phyloP scores from a whole-genome alignment of 805 yeast species.

The Kluyveromyces nonfermentans region DNA sequence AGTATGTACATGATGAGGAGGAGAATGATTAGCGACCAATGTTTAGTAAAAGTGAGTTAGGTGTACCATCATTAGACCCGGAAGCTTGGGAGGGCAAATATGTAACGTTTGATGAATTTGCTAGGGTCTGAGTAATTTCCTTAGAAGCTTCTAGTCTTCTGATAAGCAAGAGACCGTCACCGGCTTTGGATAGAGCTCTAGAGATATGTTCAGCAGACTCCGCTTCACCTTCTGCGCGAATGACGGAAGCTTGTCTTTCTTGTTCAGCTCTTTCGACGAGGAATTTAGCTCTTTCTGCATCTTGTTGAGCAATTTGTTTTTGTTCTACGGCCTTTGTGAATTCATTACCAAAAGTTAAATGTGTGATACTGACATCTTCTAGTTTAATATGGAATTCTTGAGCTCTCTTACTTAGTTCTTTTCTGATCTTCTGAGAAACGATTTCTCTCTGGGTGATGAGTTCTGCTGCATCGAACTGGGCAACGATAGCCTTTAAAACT shows the following conservation, averaged over 20 bases:
- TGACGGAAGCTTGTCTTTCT: conserved; percentile 88
- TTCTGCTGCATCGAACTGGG: conserved; percentile 94
- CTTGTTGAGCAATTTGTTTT: conserved; percentile 98
- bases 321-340: conserved; percentile 98
- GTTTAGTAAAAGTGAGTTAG: conserved; percentile 53
- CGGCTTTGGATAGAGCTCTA: conserved; percentile 84
- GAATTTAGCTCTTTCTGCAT: conserved; percentile 93
- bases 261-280: conserved; percentile 95
- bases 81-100: conserved; percentile 62
- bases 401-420: conserved; percentile 76
- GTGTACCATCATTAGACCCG: conserved; percentile 29
- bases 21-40: conserved; percentile 45
- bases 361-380: conserved; percentile 96
- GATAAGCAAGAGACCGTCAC: conserved; percentile 89
- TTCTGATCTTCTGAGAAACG: conserved; percentile 80
- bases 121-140: conserved; percentile 86
- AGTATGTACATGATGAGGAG: neutral
- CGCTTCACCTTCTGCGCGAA: conserved; percentile 98
- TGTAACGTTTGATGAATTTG: conserved; percentile 74
- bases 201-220: conserved; percentile 95
- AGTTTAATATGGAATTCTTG: conserved; percentile 79
- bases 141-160: conserved; percentile 95
- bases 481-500: conserved; percentile 80
- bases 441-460: conserved; percentile 94
- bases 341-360: conserved; percentile 92